These are phyloP conservation scores for Calocybe cyanea DNA, from an alignment of 768 basidiomycete species.

Conservation along the genomic window DNA sequence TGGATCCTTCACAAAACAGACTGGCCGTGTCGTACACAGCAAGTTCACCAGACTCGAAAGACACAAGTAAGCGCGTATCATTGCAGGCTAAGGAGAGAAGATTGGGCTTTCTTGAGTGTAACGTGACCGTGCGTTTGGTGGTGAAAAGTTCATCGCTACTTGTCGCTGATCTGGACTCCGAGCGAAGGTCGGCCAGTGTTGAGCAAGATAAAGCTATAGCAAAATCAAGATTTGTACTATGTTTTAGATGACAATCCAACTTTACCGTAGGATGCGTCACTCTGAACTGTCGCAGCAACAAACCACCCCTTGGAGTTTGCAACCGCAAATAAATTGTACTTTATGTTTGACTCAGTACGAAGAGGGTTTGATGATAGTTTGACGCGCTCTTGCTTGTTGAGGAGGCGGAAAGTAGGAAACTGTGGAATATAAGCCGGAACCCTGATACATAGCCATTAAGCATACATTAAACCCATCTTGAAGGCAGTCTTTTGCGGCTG, in stretches of 20 bases:
- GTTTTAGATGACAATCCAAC: slow-evolving; percentile 1
- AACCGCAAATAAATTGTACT: slow-evolving; percentile 51
- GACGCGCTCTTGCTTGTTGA: slow-evolving; percentile 64
- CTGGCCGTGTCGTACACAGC: slow-evolving; percentile 53
- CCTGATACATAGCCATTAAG: slow-evolving; percentile 5
- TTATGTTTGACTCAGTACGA: slow-evolving; percentile 36
- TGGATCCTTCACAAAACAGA: slow-evolving; percentile 44
- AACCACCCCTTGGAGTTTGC: slow-evolving; percentile 68
- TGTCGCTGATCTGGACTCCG: slow-evolving; percentile 42
- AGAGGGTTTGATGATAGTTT: slow-evolving; percentile 53
- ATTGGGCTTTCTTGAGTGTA: slow-evolving; percentile 44
- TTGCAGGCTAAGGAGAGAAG: slow-evolving; percentile 53
- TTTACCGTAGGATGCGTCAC: slow-evolving; percentile 36
- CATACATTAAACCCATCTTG: slow-evolving; percentile 45
- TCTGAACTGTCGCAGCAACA: slow-evolving; percentile 47
- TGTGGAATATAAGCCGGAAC: slow-evolving; percentile 16
- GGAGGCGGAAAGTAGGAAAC: slow-evolving; percentile 46
- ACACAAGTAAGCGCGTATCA: slow-evolving; percentile 59
- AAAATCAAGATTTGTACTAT: not conserved
- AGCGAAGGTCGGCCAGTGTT: slow-evolving; percentile 56
- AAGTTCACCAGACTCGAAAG: slow-evolving; percentile 55
- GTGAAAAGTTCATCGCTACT: slow-evolving; percentile 38
- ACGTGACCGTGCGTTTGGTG: slow-evolving; percentile 47
- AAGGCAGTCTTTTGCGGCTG: slow-evolving; percentile 32
- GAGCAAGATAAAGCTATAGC: slow-evolving; percentile 57